Base-by-base conservation (phyloP, 768 basidiomycete genomes). In the Xerocomellus chrysenteron region DNA sequence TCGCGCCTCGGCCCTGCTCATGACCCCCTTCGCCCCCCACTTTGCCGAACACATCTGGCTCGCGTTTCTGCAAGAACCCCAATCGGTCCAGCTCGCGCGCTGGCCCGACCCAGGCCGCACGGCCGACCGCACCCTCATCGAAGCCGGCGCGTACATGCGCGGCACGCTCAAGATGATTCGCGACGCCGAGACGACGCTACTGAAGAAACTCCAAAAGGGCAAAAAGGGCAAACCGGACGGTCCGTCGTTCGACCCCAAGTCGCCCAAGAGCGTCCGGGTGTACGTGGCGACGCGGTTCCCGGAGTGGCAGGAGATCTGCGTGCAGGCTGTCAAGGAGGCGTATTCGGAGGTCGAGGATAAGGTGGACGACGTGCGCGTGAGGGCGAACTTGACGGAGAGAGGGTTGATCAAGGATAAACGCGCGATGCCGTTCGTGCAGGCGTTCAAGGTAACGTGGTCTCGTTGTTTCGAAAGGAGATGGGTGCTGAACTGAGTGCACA, bases 351-450 rank as follows among this genome's bases (percentile, higher is more conserved):
- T 75, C 52, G 75, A 76, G 28, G 80, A 84, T 55, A 81, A 78
- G 62, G 87, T 98, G 35, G 92, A 99, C 67, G 94, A 98, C 68
- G 84, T 75, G 37, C 87, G 85, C 70, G 83, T 95, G 49, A 82
- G 86, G 70, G 77, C 84, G 64, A 62, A 82, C 61, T 69, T 98
- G 69, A 80, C 79, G 10, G 78, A 83, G 68, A 80, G 78, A 21
- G 94, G 92, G 5, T 69, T 98, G 70, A 87, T 94, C 75, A 98
- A 97, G 81, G 94, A 98, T 76, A 98, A 98, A 78, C 84, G 87
- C 42, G 82, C 82, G 41, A 98, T 98, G 96, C 95, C 95, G 7
- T 98, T 96, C 75, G 84, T 94, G 45, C 91, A 96, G 56, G 75
- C 80, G 32, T 90, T 98, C 86, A 95, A 97, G 87, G 96, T 94